A percentile compares a stretch with the other conserved stretches of the same genome.
phyloP scores from a whole-genome alignment of 306 rosid genomes.

The Cucurbita maxima region DNA sequence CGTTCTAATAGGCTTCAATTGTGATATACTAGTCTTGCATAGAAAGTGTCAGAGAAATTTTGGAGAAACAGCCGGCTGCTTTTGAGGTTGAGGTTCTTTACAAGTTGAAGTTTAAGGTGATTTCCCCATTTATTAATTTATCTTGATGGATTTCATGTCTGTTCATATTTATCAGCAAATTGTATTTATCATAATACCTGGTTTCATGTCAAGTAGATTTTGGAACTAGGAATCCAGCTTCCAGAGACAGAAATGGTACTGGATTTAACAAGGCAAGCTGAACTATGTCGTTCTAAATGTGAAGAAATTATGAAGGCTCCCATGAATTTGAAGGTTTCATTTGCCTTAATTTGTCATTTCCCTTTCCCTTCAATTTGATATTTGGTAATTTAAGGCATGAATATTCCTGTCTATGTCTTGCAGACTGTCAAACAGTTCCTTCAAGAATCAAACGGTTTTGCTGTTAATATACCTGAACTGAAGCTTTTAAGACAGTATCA shows the following conservation, averaged over 20 bases:
- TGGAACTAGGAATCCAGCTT: conserved; percentile 48
- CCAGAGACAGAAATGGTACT: conserved; percentile 49
- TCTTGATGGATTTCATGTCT: conserved; percentile 7
- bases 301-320: conserved; percentile 43
- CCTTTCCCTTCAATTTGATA: conserved; percentile 2
- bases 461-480: conserved; percentile 63
- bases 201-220: conserved; percentile 31
- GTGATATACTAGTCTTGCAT: conserved; percentile 39
- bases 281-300: conserved; percentile 46
- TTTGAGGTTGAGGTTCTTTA: conserved; percentile 44
- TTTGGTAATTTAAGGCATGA: conserved; percentile 7
- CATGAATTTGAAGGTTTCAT: conserved; percentile 54
- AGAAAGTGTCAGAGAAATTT: conserved; percentile 35
- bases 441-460: conserved; percentile 38
- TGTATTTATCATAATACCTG: conserved; percentile 4
- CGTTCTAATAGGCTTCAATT: background rate
- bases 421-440: conserved; percentile 61
- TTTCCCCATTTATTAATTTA: conserved; percentile 8
- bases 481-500: conserved; percentile 51
- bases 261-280: conserved; percentile 47
- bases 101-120: conserved; percentile 66
- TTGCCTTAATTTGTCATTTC: background rate
- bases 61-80: conserved; percentile 28
- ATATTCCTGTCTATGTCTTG: conserved; percentile 17
- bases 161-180: background rate